Evolutionary conservation across 495 filamentous ascomycete species (phyloP).

Genomic region (Hyaloscypha finlandica): DNA sequence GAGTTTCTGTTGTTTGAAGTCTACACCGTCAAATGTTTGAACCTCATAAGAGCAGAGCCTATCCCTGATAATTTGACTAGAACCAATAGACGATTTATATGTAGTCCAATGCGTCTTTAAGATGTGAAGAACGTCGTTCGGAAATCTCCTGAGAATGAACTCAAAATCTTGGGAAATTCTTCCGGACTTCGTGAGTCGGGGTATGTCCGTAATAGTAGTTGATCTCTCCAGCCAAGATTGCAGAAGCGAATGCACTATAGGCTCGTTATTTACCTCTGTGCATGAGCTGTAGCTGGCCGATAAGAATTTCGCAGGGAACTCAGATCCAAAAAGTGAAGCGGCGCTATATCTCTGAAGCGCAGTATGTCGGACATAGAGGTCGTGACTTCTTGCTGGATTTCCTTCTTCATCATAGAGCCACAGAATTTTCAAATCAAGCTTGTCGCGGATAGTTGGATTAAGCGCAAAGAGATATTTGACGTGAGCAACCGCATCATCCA

Average conservation of each 20-base stretch:
- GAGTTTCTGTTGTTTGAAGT: conserved; percentile 3
- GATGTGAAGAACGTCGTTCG: not conserved
- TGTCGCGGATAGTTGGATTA: not conserved
- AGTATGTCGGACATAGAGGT: not conserved
- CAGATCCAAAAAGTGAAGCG: not conserved
- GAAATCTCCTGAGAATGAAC: not conserved
- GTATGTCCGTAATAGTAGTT: not conserved
- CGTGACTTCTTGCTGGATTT: not conserved
- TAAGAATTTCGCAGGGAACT: not conserved
- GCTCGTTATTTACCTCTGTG: not conserved
- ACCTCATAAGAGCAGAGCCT: not conserved
- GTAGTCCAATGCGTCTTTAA: not conserved
- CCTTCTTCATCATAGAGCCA: not conserved
- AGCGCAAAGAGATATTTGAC: not conserved
- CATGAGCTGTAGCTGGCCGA: not conserved
- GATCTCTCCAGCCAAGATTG: not conserved
- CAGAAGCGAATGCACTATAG: not conserved
- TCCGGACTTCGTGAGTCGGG: not conserved
- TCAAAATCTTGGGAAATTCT: not conserved
- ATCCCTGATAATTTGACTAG: not conserved
- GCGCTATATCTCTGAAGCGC: not conserved
- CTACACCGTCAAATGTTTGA: not conserved
- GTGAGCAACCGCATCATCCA: not conserved
- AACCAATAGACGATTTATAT: not conserved
- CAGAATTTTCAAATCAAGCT: not conserved